Base-by-base conservation (phyloP, 164 flowering plant genomes). In the Platanus orientalis region DNA sequence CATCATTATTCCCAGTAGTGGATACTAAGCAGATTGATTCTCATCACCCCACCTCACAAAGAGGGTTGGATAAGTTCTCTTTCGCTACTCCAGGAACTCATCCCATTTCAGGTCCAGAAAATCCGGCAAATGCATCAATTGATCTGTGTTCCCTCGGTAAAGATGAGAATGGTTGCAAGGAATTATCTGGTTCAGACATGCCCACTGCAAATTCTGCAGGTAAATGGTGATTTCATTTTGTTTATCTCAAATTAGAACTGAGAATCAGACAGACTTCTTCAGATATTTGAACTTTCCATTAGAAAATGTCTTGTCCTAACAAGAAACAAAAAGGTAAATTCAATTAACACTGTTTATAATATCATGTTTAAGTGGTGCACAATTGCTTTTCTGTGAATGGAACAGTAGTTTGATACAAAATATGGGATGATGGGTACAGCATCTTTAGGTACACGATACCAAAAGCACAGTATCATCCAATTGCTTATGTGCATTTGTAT, bases 21-120 rank as follows among this genome's bases (percentile, higher is more conserved):
- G 83, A 79, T 34, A 68, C 78, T 1, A 86, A 83, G 67, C 69
- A 76, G 54, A 84, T 72, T 7, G 86, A 84, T 71, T 67, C 75
- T 57, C 77, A 73, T 64, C 88, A 83, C 50, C 73, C 85, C 4
- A 57, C 74, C 20, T 10, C 74, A 12, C 83, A 77, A 5, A 60
- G 50, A 39, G 76, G 72, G 10, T 42, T 68, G 51, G 89, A 83
- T 30, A 89, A 69, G 73, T 84, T 86, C 71, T 73, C 78, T 14
- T 80, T 87, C 66, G 65, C 32, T 44, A 73, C 75, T 25, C 3
- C 76, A 36, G 79, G 64, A 3, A 16, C 60, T 24, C 67, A 64
- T 26, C 58, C 80, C 12, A 36, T 5, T 56, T 54, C 67, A 19
- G 73, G 57, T 60, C 77, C 65, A 65, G 71, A 54, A 39, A 68